These are phyloP conservation scores for Paxillus rubicundulus DNA, from an alignment of 768 basidiomycete species.

Conservation along the genomic window DNA sequence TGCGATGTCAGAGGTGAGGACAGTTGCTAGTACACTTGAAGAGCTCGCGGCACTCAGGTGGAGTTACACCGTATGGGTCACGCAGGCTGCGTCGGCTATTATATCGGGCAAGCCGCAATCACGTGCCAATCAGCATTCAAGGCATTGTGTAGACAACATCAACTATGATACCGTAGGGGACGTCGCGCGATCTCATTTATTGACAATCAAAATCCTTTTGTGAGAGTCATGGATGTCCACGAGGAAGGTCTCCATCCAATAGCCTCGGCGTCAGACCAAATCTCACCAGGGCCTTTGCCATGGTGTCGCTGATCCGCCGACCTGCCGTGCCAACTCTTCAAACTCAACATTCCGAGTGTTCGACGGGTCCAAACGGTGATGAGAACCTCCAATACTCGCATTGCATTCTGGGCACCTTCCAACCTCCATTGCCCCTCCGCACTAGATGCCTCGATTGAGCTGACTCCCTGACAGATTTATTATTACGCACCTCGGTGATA, in stretches of 20 bases:
- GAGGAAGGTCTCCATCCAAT: no score
- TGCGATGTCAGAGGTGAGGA: neutral
- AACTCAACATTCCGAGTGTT: conserved; percentile 50
- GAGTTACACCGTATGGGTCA: no score
- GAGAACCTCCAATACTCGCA: conserved; percentile 48
- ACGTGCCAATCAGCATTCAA: neutral
- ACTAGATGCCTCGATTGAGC: conserved; percentile 35
- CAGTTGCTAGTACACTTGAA: no score
- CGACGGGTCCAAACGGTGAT: conserved; percentile 39
- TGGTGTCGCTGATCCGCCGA: conserved; percentile 27
- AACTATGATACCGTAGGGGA: no score
- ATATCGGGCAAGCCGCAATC: neutral
- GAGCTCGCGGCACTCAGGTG: no score
- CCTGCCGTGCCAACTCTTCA: conserved; percentile 38
- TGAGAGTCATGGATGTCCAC: no score
- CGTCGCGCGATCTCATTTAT: no score
- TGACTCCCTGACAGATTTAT: neutral
- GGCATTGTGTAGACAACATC: no score
- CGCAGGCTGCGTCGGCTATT: no score
- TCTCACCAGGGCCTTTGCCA: conserved; percentile 27
- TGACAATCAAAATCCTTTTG: no score
- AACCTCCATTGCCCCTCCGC: conserved; percentile 52
- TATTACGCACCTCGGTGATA: conserved; percentile 46
- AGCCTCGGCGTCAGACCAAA: no score
- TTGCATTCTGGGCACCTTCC: conserved; percentile 58